Evolutionary conservation across 2,329 filamentous ascomycete genomes (phyloP), one percentile per base, ranked within the genome.

Genomic region (Venturia nashicola): DNA sequence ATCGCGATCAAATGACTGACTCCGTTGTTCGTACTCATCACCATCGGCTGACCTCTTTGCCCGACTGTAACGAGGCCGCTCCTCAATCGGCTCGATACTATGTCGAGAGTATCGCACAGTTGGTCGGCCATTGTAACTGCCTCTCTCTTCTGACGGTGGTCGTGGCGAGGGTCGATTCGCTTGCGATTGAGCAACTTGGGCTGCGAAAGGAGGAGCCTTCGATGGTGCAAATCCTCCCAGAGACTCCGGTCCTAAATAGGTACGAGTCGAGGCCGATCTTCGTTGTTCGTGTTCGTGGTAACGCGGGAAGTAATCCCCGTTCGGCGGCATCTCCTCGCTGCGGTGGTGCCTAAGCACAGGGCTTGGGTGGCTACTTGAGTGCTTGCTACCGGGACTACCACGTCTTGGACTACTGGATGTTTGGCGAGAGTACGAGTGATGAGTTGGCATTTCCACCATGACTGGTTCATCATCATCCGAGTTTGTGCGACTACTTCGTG

Each of bases 181-280:
- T 48, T 76, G 71, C 42, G 75, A 63, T 34, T 75, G 73, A 7
- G 77, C 76, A 5, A 79, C 73, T 18, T 77, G 76, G 0, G 77
- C 77, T 4, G 79, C 79, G 65, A 80, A 80, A 3, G 79, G 68
- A 3, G 78, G 79, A 1, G 73, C 71, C 54, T 75, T 76, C 2
- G 75, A 78, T 2, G 79, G 79, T 6, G 71, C 76, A 67, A 79
- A 81, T 0, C 73, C 70, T 70, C 69, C n/a, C 57, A 70, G 63
- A 42, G 66, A 34, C 61, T 68, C 64, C 62, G 70, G 66, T 64
- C 51, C 64, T 51, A 63, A 46, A 55, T 62, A 66, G 42, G 61
- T 65, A 66, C 43, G 69, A 65, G 65, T 61, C 48, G 68, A 63
- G 51, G 64, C 64, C 46, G 65, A 67, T 64, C 51, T 65, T 61